Base-by-base conservation (phyloP, 2,329 filamentous ascomycete species). In the Cercospora beticola region DNA sequence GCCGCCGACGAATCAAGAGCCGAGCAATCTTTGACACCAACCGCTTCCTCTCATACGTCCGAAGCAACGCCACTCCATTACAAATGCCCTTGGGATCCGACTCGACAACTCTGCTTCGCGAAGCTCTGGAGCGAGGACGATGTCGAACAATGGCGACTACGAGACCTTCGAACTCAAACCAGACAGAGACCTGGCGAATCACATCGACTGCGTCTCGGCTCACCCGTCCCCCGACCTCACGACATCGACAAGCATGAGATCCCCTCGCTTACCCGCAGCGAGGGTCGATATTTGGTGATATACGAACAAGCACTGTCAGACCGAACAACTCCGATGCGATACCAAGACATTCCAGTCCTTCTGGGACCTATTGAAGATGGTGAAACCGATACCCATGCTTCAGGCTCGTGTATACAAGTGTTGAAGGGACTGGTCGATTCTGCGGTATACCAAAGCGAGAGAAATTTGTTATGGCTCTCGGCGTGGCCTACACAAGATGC, bases 221-320 rank as follows among this genome's bases (percentile, higher is more conserved):
- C 62, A n/a, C 62, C 63, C 46, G 57, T 65, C 4, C 21, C 58
- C 12, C 49, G 12, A 14, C 49, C 49, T 23, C 49, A 56, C 23
- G 23, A 56, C 49, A 56, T 56, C 6, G 49, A 28, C 23, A 1
- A 28, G 23, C 49, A 28, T 56, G 49, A 56, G 3, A 26, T 28
- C 23, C 43, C 7, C 8, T 28, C 26, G 57, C 33, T 23, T 30
- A 62, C 28, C 52, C 59, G 26, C 59, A 43, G n/a, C 36, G 16
- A n/a, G 57, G 64, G 58, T 6, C 46, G 33, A 8, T 66, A 63
- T 40, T 10, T 68, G 28, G 62, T 68, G 49, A 33, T 68, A 4
- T 68, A 68, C 58, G 63, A 68, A 30, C 63, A 68, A 60, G 26
- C 54, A 14, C 49, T 63, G 33, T 52, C 58, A 9, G 56, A 46